phyloP scores from a whole-genome alignment of 345 rosid species.

The Gossypium stocksii region DNA sequence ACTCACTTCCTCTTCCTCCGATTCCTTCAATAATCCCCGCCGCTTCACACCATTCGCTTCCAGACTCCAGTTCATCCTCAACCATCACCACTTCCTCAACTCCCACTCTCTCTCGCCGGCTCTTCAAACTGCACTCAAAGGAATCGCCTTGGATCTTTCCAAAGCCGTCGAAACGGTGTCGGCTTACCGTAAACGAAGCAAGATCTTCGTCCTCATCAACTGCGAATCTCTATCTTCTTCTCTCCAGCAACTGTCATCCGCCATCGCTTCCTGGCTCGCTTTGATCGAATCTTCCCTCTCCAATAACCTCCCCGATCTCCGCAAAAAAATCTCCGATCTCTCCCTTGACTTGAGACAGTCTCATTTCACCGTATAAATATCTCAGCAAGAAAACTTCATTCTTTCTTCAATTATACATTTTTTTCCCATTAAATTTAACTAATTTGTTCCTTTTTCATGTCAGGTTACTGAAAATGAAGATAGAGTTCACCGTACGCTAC shows the following conservation, averaged over 20 bases:
- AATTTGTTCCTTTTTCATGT: not conserved
- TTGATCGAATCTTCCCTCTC: constrained; percentile 29
- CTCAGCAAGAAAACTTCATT: not conserved
- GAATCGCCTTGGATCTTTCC: constrained; percentile 33
- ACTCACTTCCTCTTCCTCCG: constrained; percentile 18
- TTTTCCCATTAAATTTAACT: not conserved
- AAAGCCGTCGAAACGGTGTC: constrained; percentile 24
- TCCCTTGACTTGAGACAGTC: constrained; percentile 38
- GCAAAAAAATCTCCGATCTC: constrained; percentile 33
- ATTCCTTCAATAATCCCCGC: constrained; percentile 27
- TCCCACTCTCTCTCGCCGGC: constrained; percentile 20
- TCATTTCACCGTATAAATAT: constrained; percentile 23
- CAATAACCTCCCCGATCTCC: constrained; percentile 29
- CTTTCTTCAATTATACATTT: not conserved
- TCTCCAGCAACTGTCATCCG: constrained; percentile 23
- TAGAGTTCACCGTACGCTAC: constrained; percentile 29
- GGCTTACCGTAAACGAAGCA: constrained; percentile 27
- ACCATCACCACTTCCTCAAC: constrained; percentile 25
- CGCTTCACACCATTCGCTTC: constrained; percentile 31
- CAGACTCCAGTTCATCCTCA: constrained; percentile 28
- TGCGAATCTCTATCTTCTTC: constrained; percentile 27
- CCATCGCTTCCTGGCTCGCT: constrained; percentile 38
- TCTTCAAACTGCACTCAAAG: constrained; percentile 31
- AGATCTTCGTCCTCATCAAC: constrained; percentile 35
- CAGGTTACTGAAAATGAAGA: constrained; percentile 44